Evolutionary conservation across 805 yeast genomes (phyloP), one percentile per base, ranked within the genome.

Genomic region (Spathaspora girioi): DNA sequence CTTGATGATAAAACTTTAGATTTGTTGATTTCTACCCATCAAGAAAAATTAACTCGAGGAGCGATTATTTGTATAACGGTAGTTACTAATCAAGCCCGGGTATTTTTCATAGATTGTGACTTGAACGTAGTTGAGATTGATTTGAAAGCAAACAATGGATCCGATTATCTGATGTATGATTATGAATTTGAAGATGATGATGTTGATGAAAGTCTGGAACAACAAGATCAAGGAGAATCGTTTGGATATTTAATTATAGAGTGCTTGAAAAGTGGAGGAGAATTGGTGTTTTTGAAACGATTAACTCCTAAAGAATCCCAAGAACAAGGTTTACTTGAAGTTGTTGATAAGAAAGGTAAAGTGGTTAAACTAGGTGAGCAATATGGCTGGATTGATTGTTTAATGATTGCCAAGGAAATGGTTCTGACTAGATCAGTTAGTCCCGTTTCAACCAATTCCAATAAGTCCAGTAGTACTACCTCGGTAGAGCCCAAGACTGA

Each of bases 111-210:
- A 26, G 77, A 71, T 51, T 61, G 64, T 0, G 43, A 55, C 0
- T 58, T 74, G 31, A 65, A 68, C 55, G 74, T 69, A 0, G 65
- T 63, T 64, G 51, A 72, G 59, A 68, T 74, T 9, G 77, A 74
- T 53, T 63, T 74, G 54, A 70, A 72, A 38, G 74, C 77, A 20
- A 73, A 74, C 46, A 64, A 65, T 45, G 75, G 75, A 1, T 60
- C 60, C n/a, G 75, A 80, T 56, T 81, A 87, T 50, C 87, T 88
- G 60, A 83, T 87, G 84, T 87, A 87, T 63, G 93, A 87, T 65
- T 86, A 84, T 65, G 93, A 87, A 63, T 87, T 87, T 65, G 84
- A 83, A 58, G 59, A 54, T 3, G 66, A 59, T 29, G 64, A 61
- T n/a, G n/a, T n/a, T n/a, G n/a, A n/a, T n/a, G n/a, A 15, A 63